A percentile compares a stretch with the other conserved stretches of the same genome.
Conservation (phyloP, 208 protist genomes). For the Wallacemonas rigidus region DNA sequence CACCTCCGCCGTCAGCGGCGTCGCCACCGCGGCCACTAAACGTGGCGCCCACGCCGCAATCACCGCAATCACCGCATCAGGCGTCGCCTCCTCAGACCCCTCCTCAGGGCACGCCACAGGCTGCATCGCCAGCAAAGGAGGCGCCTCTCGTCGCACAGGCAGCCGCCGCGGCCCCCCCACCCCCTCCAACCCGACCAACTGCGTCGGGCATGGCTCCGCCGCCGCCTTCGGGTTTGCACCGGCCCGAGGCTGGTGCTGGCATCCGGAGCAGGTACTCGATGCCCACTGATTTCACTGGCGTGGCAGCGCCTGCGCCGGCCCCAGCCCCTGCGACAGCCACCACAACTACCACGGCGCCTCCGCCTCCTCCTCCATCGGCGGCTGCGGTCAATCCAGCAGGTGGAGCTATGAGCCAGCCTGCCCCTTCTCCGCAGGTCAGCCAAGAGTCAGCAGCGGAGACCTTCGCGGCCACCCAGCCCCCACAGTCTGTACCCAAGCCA, state of each 20-base stretch:
- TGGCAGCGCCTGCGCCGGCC: background rate
- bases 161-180: too few relatives aligned
- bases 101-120: background rate
- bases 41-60: background rate
- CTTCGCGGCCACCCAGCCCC: background rate
- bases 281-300: conserved; percentile 3
- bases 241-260: conserved; percentile 1
- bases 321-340: background rate
- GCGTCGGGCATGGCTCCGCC: conserved; percentile 7
- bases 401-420: background rate
- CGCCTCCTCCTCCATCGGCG: background rate
- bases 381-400: too few relatives aligned
- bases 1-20: too few relatives aligned
- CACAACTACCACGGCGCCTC: background rate
- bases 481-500: background rate
- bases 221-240: background rate
- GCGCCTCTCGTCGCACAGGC: too few relatives aligned
- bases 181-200: background rate
- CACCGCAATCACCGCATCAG: background rate
- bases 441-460: background rate
- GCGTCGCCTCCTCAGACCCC: background rate
- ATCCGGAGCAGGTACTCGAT: conserved; percentile 12
- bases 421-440: background rate
- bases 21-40: too few relatives aligned
- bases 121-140: too few relatives aligned